These are phyloP conservation scores for Plasmodium chabaudi DNA, from an alignment of 169 alveolate genomes.

Conservation along the genomic window DNA sequence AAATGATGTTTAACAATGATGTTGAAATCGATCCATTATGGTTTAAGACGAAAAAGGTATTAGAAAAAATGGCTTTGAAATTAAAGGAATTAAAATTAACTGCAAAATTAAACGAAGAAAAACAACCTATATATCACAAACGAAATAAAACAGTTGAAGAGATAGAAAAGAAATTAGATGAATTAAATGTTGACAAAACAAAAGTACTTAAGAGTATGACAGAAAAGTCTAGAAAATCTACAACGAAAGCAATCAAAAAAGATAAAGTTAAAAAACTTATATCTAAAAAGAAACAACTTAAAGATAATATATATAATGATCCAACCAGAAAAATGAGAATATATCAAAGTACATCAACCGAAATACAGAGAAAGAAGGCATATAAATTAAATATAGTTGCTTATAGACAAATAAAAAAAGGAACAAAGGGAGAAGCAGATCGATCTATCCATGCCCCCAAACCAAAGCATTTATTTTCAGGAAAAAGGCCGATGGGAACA, in stretches of 20 bases:
- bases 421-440: constrained; percentile 93
- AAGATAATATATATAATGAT: constrained; percentile 33
- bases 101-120: constrained; percentile 47
- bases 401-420: constrained; percentile 84
- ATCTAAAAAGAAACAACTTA: constrained; percentile 43
- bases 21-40: constrained; percentile 82
- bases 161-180: constrained; percentile 52
- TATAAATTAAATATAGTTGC: constrained; percentile 79
- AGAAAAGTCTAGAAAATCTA: constrained; percentile 11
- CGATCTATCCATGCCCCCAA: constrained; percentile 89
- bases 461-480: constrained; percentile 97
- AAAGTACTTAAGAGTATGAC: constrained; percentile 61
- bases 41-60: constrained; percentile 56
- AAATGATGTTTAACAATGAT: constrained; percentile 87
- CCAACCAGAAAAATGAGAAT: constrained; percentile 49
- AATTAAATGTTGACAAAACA: constrained; percentile 12
- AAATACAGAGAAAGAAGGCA: constrained; percentile 77
- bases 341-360: constrained; percentile 67
- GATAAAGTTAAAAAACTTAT: constrained; percentile 40
- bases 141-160: constrained; percentile 63
- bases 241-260: background rate
- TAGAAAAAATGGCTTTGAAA: constrained; percentile 60
- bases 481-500: constrained; percentile 97
- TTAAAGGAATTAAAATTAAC: constrained; percentile 35
- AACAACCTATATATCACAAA: constrained; percentile 58